Conservation (phyloP, 2,329 filamentous ascomycete species). For the Ceratocystis harringtonii region DNA sequence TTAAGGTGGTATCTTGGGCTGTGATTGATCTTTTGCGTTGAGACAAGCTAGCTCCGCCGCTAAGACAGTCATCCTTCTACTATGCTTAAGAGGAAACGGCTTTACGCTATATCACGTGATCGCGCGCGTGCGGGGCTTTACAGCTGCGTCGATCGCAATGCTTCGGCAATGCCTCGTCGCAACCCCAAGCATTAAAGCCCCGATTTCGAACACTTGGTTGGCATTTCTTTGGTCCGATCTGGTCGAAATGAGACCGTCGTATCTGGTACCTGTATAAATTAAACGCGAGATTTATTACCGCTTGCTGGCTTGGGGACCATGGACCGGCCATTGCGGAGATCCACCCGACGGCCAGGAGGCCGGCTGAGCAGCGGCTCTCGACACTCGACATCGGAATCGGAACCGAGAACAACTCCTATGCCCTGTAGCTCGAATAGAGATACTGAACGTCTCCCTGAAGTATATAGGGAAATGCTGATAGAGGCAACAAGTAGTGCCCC, state of each 20-base stretch:
- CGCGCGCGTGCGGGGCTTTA: background rate
- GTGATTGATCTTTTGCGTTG: too few species aligned
- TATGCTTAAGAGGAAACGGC: background rate
- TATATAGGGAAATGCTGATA: slow-evolving; percentile 15
- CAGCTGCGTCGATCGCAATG: background rate
- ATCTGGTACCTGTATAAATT: too few species aligned
- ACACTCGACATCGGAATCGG: background rate
- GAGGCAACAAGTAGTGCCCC: background rate
- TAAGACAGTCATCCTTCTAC: background rate
- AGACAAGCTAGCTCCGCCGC: too few species aligned
- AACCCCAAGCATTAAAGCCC: too few species aligned
- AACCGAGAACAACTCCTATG: background rate
- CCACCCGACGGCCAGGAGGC: background rate
- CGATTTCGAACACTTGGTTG: background rate
- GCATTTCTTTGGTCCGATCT: background rate
- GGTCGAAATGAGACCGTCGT: background rate
- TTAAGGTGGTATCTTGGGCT: too few species aligned
- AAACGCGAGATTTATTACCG: background rate
- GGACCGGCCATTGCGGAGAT: slow-evolving; percentile 6
- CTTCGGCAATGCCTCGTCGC: background rate
- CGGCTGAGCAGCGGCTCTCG: background rate
- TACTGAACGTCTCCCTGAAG: background rate
- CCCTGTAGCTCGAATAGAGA: background rate
- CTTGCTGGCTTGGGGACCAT: background rate
- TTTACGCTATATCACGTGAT: background rate